Conservation (phyloP, 805 yeast genomes). For the Gaillardinia entomophila region DNA sequence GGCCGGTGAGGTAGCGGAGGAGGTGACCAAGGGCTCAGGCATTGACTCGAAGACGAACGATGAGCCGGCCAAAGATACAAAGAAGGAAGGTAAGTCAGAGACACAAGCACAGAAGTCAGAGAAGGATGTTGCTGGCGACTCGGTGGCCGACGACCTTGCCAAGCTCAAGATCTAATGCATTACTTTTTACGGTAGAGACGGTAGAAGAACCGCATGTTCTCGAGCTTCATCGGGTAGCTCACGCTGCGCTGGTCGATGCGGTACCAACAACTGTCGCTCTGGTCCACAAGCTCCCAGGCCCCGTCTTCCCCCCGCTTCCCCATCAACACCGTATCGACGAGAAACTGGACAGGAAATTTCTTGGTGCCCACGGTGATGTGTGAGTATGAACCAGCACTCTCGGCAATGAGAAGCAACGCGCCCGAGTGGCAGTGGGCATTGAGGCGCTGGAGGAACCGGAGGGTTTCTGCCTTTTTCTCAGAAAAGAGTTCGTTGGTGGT, state of each 20-base stretch:
- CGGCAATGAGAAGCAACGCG: conserved; percentile 60
- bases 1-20: background rate
- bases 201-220: conserved; percentile 83
- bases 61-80: background rate
- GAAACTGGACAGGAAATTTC: conserved; percentile 75
- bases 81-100: background rate
- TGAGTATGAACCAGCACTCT: conserved; percentile 88
- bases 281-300: conserved; percentile 60
- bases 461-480: conserved; percentile 57
- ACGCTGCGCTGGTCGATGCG: conserved; percentile 46
- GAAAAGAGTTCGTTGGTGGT: conserved; percentile 84
- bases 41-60: background rate
- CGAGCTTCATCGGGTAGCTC: conserved; percentile 61
- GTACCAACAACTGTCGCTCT: conserved; percentile 80
- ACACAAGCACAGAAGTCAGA: background rate
- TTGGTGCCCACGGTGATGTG: conserved; percentile 72
- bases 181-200: conserved; percentile 60
- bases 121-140: background rate
- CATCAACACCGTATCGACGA: conserved; percentile 66
- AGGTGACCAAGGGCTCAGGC: background rate
- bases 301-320: conserved; percentile 45
- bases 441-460: conserved; percentile 52
- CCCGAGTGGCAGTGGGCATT: conserved; percentile 49
- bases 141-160: conserved; percentile 2
- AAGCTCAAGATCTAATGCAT: conserved; percentile 5